Percentiles rank a stretch among this genome's conserved stretches.
Evolutionary conservation across 176 grass and related monocot species (phyloP).

Genomic region (Elaeis guineensis): DNA sequence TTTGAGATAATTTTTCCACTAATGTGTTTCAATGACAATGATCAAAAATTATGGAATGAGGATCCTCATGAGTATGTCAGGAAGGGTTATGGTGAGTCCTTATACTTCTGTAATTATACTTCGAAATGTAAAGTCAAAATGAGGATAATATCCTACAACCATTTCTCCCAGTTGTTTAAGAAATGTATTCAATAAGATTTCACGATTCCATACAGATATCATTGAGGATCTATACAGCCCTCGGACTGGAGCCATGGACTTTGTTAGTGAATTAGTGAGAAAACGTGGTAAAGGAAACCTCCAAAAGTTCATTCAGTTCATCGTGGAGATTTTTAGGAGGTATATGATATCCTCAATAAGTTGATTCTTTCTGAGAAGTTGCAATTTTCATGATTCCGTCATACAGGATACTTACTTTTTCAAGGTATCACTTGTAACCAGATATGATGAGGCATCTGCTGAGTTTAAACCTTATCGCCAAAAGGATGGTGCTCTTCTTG

Average conservation of each 20-base stretch:
- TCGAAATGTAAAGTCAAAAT: too few relatives aligned
- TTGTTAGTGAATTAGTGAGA: conserved; percentile 88
- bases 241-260: conserved; percentile 89
- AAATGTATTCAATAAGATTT: too few relatives aligned
- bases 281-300: conserved; percentile 86
- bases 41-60: conserved; percentile 84
- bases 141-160: too few relatives aligned
- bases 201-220: conserved; percentile 45
- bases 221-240: conserved; percentile 95
- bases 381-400: too few relatives aligned
- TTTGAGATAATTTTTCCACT: conserved; percentile 96
- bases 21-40: conserved; percentile 97
- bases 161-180: too few relatives aligned
- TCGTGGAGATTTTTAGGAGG: conserved; percentile 79
- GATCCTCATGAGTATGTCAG: conserved; percentile 99
- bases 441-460: conserved; percentile 55
- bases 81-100: conserved; percentile 81
- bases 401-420: too few relatives aligned
- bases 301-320: conserved; percentile 88
- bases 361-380: too few relatives aligned
- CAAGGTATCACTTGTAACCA: conserved; percentile 5
- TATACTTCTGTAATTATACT: background rate
- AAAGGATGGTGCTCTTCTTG: conserved; percentile 94
- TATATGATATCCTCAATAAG: conserved; percentile 5
- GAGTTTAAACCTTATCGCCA: conserved; percentile 67